phyloP scores from a whole-genome alignment of 1,284 basidiomycete genomes.

The Sporisorium iseilematis-ciliati region DNA sequence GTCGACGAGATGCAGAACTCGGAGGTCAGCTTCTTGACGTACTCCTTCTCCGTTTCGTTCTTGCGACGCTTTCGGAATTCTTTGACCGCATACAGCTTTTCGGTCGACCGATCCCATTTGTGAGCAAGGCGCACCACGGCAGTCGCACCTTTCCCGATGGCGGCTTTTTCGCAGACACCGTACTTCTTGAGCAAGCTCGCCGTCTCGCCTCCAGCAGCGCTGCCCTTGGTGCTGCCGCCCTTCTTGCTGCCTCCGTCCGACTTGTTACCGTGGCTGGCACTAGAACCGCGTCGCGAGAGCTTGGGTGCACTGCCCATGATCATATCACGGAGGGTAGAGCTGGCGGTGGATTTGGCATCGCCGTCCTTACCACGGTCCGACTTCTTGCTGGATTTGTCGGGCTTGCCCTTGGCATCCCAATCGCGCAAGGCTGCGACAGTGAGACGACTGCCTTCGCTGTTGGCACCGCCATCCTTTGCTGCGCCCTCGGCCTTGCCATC shows the following conservation, averaged over 20 bases:
- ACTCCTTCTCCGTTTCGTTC: constrained; percentile 99
- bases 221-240: constrained; percentile 58
- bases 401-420: constrained; percentile 60
- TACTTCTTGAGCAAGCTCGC: constrained; percentile 81
- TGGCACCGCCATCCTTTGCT: constrained; percentile 25
- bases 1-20: constrained; percentile 99
- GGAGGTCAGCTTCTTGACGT: constrained; percentile 98
- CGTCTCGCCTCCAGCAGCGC: constrained; percentile 57
- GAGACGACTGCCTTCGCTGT: constrained; percentile 48
- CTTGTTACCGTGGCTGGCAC: constrained; percentile 56
- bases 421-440: constrained; percentile 65
- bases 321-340: constrained; percentile 66
- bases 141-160: constrained; percentile 97
- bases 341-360: constrained; percentile 63
- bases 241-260: constrained; percentile 62
- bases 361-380: constrained; percentile 54
- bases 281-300: constrained; percentile 62
- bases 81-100: constrained; percentile 99
- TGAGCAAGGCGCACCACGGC: constrained; percentile 95
- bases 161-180: constrained; percentile 94
- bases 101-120: constrained; percentile 96
- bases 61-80: constrained; percentile 98
- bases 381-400: constrained; percentile 48
- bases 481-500: constrained; percentile 23
- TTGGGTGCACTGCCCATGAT: constrained; percentile 67